phyloP scores from a whole-genome alignment of 2,329 filamentous ascomycete species.

The Phaeophleospora eucalypticola region DNA sequence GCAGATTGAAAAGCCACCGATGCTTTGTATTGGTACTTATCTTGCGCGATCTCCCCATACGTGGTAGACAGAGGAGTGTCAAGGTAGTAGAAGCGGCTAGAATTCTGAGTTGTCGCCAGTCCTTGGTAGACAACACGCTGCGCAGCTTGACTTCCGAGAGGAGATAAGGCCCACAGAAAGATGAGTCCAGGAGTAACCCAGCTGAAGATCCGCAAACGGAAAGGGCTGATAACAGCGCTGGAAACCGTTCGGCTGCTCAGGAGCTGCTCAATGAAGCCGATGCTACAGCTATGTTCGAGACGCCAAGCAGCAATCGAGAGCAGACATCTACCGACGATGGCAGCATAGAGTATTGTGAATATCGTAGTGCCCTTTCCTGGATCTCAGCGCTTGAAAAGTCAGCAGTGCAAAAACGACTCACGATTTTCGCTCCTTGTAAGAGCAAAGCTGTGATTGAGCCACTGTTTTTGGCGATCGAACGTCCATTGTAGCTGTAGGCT shows the following conservation, averaged over 20 bases:
- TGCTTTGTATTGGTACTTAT: neutral
- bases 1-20: neutral
- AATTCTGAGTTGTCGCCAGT: neutral
- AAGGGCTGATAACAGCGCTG: neutral
- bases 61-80: neutral
- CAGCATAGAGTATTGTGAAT: neutral
- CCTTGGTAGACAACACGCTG: neutral
- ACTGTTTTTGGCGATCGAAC: neutral
- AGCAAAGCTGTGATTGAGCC: neutral
- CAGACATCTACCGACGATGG: neutral
- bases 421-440: neutral
- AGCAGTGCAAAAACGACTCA: neutral
- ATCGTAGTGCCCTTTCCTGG: neutral
- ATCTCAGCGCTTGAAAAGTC: neutral
- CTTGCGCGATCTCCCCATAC: neutral
- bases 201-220: neutral
- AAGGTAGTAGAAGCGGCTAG: neutral
- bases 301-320: neutral
- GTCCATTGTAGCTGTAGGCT: neutral
- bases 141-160: neutral
- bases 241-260: neutral
- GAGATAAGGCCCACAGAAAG: neutral
- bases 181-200: neutral
- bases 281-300: neutral
- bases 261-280: neutral